These are phyloP conservation scores for Tothia fuscella DNA, from an alignment of 2,329 filamentous ascomycete genomes.

Conservation along the genomic window DNA sequence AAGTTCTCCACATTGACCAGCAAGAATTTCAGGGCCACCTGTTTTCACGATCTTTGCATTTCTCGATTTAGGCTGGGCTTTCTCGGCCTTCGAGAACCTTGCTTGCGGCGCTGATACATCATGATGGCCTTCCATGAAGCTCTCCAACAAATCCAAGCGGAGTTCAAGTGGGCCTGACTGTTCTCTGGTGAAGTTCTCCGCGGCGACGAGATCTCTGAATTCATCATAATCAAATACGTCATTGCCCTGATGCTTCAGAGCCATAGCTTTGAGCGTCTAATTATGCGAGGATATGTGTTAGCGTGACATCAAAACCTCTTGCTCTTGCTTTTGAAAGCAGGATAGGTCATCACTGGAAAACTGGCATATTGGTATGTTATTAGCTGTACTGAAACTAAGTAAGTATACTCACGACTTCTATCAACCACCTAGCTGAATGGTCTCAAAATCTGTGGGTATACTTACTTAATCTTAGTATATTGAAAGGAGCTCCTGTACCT, in stretches of 20 bases:
- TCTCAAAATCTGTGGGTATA: too few relatives aligned
- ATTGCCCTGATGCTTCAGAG: conserved; percentile 31
- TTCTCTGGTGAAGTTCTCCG: conserved; percentile 29
- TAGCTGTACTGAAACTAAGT: too few relatives aligned
- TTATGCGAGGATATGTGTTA: not conserved
- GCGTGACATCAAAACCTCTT: not conserved
- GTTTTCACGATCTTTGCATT: not conserved
- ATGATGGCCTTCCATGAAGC: too few relatives aligned
- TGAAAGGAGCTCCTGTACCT: too few relatives aligned
- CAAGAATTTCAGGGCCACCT: conserved; percentile 13
- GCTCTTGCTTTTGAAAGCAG: too few relatives aligned
- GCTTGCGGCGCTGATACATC: too few relatives aligned
- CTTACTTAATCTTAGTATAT: too few relatives aligned
- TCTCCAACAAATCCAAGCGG: conserved; percentile 51
- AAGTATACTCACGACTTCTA: too few relatives aligned
- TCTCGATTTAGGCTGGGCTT: not conserved
- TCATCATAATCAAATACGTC: conserved; percentile 37
- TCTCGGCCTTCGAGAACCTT: too few relatives aligned
- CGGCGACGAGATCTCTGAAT: conserved; percentile 32
- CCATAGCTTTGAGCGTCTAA: conserved; percentile 38
- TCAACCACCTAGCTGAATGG: too few relatives aligned
- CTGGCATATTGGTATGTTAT: too few relatives aligned
- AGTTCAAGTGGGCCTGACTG: conserved; percentile 47
- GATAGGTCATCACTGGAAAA: too few relatives aligned
- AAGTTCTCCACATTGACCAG: conserved; percentile 35